Base-by-base conservation (phyloP, 2,329 filamentous ascomycete genomes). In the Penicillium sp. region DNA sequence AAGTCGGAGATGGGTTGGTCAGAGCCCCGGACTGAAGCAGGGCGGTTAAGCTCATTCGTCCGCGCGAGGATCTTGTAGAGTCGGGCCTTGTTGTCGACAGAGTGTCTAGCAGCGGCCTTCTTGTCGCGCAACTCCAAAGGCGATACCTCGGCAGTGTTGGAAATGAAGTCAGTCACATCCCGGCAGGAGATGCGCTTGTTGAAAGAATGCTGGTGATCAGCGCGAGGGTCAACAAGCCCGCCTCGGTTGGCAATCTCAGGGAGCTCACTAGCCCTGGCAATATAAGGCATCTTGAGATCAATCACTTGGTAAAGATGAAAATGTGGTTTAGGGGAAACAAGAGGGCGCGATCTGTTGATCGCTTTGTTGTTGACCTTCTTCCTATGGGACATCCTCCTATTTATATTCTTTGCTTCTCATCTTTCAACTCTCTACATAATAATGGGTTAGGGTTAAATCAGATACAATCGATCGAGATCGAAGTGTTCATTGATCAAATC, bases 81-180 rank as follows among this genome's bases (percentile, higher is more conserved):
- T 4, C 49, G 33, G 29, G 49, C 18, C 13, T 42, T 37, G n/a
- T 41, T 46, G 18, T 52, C 52, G 27, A 32, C 39, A 17, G 23
- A 46, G 34, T 46, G 52, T 15, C 23, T 52, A n/a, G 24, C 40
- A 15, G 44, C 45, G 21, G 41, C 39, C 26, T 41, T 52, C 34
- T 52, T 49, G 49, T 55, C 40, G 2, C 41, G 34, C 23, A 49
- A 10, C n/a, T 46, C 41, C 24, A 46, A 32, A 21, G 49, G 51
- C 10, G 52, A 40, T 26, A 44, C 36, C 26, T 47, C 41, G 10
- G 48, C 41, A 7, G 52, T 51, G 41, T 55, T 55, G 21, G 52
- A 43, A 20, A 55, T 55, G 40, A 55, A 52, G 49, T 55, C 45
- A 10, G 45, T 52, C 23, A 49, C 49, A n/a, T 55, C 52, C 10